Evolutionary conservation across 805 yeast genomes (phyloP).

Genomic region (Clavispora phyllophila): DNA sequence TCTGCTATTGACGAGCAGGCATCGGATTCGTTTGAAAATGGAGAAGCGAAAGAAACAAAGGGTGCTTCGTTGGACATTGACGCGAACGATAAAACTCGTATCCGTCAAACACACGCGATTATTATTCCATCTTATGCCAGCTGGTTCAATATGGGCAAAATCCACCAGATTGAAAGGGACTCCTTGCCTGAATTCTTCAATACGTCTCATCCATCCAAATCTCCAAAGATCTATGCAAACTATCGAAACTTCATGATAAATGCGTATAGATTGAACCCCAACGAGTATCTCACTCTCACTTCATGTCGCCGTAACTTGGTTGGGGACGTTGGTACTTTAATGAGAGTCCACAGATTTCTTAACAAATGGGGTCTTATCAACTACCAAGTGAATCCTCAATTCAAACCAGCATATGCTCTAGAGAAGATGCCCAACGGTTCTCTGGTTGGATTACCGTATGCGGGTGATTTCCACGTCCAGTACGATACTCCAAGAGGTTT

Average conservation of each 20-base stretch:
- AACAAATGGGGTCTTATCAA: conserved; percentile 92
- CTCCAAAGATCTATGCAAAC: conserved; percentile 73
- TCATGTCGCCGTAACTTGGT: conserved; percentile 87
- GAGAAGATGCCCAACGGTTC: conserved; percentile 43
- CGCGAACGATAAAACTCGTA: conserved; percentile 12
- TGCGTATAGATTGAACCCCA: conserved; percentile 82
- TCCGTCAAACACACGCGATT: conserved; percentile 72
- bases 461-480: conserved; percentile 71
- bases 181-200: conserved; percentile 86
- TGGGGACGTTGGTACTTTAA: conserved; percentile 85
- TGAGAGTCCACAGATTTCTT: conserved; percentile 78
- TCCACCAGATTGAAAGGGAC: conserved; percentile 74
- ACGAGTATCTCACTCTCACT: conserved; percentile 83
- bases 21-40: neutral
- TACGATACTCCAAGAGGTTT: conserved; percentile 89
- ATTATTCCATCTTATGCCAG: conserved; percentile 82
- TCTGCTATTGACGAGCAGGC: neutral
- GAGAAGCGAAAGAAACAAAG: neutral
- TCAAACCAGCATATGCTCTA: conserved; percentile 58
- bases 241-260: conserved; percentile 87
- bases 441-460: conserved; percentile 55
- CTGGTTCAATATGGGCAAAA: conserved; percentile 74
- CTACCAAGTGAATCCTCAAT: conserved; percentile 82
- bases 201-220: conserved; percentile 65
- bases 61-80: conserved; percentile 1